These are phyloP conservation scores for Coemansia pectinata DNA, from an alignment of 192 early-diverging fungal genomes.

Conservation along the genomic window DNA sequence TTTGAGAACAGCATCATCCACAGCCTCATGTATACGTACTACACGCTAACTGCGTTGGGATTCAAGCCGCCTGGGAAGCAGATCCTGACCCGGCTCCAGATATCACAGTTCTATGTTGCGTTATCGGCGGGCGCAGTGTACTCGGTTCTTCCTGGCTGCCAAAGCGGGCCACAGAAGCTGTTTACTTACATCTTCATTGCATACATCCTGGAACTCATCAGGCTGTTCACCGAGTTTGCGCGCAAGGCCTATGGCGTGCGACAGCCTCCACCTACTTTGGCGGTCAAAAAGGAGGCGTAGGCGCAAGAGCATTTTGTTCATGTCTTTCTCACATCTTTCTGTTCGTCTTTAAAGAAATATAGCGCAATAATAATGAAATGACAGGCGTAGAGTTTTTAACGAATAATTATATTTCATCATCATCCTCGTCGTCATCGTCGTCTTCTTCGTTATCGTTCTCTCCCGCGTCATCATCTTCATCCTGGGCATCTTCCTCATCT, in stretches of 20 bases:
- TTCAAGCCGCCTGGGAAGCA: constrained; percentile 78
- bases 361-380: background rate
- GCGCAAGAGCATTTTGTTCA: background rate
- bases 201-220: constrained; percentile 75
- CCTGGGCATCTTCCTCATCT: constrained; percentile 2
- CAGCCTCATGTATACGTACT: constrained; percentile 87
- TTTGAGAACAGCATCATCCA: constrained; percentile 83
- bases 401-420: background rate
- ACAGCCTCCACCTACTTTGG: background rate
- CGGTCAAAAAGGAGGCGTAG: constrained; percentile 19
- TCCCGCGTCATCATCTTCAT: background rate
- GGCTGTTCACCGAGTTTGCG: constrained; percentile 81
- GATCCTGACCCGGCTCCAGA: constrained; percentile 80
- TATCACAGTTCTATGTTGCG: constrained; percentile 81
- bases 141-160: constrained; percentile 61
- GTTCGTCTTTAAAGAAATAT: background rate
- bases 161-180: constrained; percentile 55
- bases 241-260: constrained; percentile 62
- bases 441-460: constrained; percentile 3
- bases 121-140: constrained; percentile 63
- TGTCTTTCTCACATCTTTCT: background rate
- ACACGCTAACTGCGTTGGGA: constrained; percentile 73
- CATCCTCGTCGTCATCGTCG: constrained; percentile 10
- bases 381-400: background rate
- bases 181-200: constrained; percentile 67